Percentiles rank a stretch among this genome's conserved stretches.
Conservation (phyloP, 495 filamentous ascomycete genomes). For the Neurospora sp. region DNA sequence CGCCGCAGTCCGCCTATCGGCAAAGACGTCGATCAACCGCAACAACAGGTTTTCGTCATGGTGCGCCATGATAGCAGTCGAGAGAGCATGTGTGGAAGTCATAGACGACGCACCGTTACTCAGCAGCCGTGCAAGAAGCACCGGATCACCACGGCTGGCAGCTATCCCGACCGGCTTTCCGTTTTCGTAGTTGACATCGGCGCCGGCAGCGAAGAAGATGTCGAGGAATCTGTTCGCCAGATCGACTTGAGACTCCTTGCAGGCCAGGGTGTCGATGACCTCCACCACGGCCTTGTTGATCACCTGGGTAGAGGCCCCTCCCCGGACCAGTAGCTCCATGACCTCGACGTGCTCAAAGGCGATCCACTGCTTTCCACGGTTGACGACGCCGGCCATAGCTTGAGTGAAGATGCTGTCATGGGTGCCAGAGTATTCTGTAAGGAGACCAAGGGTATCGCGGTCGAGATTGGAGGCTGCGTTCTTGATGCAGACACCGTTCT, state of each 20-base stretch:
- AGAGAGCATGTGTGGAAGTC: conserved; percentile 27
- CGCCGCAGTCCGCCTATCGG: background rate
- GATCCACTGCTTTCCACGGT: conserved; percentile 20
- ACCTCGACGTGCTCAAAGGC: conserved; percentile 24
- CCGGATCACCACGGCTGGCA: conserved; percentile 24
- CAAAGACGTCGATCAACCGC: conserved; percentile 10
- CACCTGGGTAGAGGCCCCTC: conserved; percentile 23
- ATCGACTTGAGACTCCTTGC: conserved; percentile 12
- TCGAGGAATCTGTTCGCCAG: conserved; percentile 23
- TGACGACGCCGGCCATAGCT: conserved; percentile 11
- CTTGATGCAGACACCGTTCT: conserved; percentile 21
- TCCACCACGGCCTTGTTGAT: conserved; percentile 27
- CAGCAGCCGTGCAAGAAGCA: conserved; percentile 25
- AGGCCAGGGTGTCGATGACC: conserved; percentile 23
- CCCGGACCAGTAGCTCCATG: conserved; percentile 24
- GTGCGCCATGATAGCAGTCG: conserved; percentile 18
- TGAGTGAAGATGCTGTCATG: conserved; percentile 12
- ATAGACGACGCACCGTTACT: conserved; percentile 20
- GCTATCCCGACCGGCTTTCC: conserved; percentile 31
- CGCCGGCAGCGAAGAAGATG: conserved; percentile 24
- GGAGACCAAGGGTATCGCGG: conserved; percentile 8
- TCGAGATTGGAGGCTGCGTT: conserved; percentile 19
- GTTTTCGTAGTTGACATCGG: conserved; percentile 31
- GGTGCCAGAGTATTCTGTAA: conserved; percentile 7
- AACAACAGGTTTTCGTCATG: conserved; percentile 8